phyloP scores from a whole-genome alignment of 2,329 filamentous ascomycete species.

The Pseudogymnoascus sp. region DNA sequence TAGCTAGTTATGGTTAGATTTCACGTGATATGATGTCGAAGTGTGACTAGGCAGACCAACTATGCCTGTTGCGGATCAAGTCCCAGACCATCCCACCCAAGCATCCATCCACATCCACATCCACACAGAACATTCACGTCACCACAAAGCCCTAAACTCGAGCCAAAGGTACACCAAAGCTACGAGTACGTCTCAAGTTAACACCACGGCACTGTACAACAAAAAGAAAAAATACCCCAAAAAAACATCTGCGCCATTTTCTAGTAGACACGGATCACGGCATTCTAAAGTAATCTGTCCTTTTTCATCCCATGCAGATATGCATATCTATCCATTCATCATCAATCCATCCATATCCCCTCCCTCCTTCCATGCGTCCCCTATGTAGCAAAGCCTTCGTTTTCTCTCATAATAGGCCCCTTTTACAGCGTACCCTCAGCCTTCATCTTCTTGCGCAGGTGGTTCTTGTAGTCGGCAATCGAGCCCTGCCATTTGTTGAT shows the following conservation, averaged over 20 bases:
- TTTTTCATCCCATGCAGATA: background rate
- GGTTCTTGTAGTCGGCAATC: constrained; percentile 95
- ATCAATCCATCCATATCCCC: background rate
- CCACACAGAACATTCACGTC: background rate
- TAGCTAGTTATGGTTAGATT: background rate
- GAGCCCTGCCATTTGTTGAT: constrained; percentile 80
- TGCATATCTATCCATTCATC: constrained; percentile 3
- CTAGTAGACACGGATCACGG: constrained; percentile 6
- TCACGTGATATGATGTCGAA: background rate
- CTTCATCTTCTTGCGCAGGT: constrained; percentile 96
- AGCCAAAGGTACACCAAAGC: background rate
- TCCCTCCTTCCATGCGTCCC: background rate
- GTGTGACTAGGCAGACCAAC: background rate
- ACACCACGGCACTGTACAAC: too few species aligned
- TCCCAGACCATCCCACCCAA: background rate
- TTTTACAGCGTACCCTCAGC: constrained; percentile 1
- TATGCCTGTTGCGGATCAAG: background rate
- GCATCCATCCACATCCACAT: background rate
- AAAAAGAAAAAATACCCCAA: background rate
- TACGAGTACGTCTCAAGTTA: too few species aligned
- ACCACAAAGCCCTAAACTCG: background rate
- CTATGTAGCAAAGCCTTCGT: background rate
- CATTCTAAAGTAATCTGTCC: constrained; percentile 9
- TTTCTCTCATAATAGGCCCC: background rate
- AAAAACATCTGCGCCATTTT: constrained; percentile 8